These are phyloP conservation scores for Xylariaceae sp. DNA, from an alignment of 2,329 filamentous ascomycete species.

Conservation along the genomic window DNA sequence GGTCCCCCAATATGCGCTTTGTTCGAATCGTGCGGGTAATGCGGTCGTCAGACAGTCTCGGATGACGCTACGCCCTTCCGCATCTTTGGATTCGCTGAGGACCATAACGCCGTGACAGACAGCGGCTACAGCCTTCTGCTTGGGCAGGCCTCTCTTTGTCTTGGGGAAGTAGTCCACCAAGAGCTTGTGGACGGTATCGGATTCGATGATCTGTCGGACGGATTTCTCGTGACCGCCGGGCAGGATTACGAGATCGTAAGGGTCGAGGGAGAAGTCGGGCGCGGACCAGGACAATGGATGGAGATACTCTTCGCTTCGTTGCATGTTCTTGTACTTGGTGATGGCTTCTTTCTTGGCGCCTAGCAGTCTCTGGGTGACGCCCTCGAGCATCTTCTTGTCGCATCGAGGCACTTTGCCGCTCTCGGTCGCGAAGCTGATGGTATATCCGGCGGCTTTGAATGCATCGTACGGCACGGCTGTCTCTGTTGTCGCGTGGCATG, in stretches of 20 bases:
- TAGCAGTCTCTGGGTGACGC: conserved; percentile 46
- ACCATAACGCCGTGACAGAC: conserved; percentile 53
- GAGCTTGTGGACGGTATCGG: conserved; percentile 39
- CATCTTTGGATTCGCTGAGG: conserved; percentile 39
- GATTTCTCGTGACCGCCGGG: conserved; percentile 52
- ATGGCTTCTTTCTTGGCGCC: conserved; percentile 42
- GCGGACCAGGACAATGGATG: conserved; percentile 43
- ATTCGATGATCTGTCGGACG: conserved; percentile 49
- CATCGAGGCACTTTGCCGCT: conserved; percentile 43
- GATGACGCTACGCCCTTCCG: conserved; percentile 42
- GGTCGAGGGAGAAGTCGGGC: conserved; percentile 39
- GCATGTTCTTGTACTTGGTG: conserved; percentile 42
- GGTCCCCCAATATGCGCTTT: conserved; percentile 46
- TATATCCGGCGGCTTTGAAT: conserved; percentile 46
- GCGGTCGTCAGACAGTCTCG: conserved; percentile 46
- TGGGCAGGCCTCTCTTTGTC: conserved; percentile 37
- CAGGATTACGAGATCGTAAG: conserved; percentile 46
- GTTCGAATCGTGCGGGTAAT: conserved; percentile 46
- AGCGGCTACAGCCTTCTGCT: conserved; percentile 42
- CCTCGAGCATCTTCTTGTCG: conserved; percentile 47
- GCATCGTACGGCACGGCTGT: conserved; percentile 46
- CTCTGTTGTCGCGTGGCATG: conserved; percentile 32
- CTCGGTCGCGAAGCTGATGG: conserved; percentile 48
- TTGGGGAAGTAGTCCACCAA: conserved; percentile 45
- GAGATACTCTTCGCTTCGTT: conserved; percentile 37